Evolutionary conservation across 2,329 filamentous ascomycete species (phyloP).

Genomic region (Lizonia empirigonia): DNA sequence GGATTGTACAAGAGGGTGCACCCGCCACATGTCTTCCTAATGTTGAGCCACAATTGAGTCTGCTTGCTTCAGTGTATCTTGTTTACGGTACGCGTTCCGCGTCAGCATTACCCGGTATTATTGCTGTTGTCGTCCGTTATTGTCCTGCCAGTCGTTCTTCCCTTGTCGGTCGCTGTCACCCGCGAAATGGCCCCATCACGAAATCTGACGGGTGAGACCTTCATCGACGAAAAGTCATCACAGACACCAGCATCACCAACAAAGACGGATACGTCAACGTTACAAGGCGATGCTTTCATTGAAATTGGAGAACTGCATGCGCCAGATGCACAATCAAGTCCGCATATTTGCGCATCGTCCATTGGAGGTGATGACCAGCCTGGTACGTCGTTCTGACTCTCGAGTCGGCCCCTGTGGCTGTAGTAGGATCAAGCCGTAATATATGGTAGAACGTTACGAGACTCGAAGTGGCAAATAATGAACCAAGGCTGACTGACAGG

Average conservation of each 20-base stretch:
- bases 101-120: too few species aligned
- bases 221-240: constrained; percentile 30
- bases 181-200: constrained; percentile 40
- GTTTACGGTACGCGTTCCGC: too few species aligned
- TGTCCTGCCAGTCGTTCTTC: too few species aligned
- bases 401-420: constrained; percentile 23
- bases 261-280: constrained; percentile 32
- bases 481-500: constrained; percentile 20
- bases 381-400: constrained; percentile 31
- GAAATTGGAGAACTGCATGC: constrained; percentile 34
- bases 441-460: too few species aligned
- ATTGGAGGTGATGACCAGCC: constrained; percentile 37
- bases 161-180: too few species aligned
- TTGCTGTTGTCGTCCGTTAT: background rate
- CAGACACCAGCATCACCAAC: constrained; percentile 39
- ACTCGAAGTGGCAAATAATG: too few species aligned
- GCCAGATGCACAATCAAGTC: constrained; percentile 20
- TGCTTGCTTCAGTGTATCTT: constrained; percentile 5
- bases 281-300: constrained; percentile 41
- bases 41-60: constrained; percentile 30
- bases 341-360: constrained; percentile 19
- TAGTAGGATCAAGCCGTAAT: too few species aligned
- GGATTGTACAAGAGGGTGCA: constrained; percentile 20
- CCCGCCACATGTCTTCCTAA: constrained; percentile 28
- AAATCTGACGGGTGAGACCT: constrained; percentile 42